These are phyloP conservation scores for Porcisia hertigi DNA, from an alignment of 208 protist species.

Conservation along the genomic window DNA sequence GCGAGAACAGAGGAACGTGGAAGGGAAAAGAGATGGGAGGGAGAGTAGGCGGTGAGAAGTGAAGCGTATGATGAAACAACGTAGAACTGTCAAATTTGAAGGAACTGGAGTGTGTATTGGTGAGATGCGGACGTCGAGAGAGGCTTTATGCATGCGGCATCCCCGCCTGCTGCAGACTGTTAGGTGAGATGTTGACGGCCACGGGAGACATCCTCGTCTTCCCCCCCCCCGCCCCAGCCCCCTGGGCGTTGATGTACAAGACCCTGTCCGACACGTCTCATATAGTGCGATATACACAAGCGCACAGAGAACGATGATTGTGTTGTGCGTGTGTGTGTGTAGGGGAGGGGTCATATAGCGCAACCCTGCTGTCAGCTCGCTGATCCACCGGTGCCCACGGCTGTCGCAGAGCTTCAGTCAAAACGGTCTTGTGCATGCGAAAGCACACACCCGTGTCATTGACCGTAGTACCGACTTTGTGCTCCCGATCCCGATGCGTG, in stretches of 20 bases:
- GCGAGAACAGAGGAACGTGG: too few relatives aligned
- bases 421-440: slow-evolving; percentile 53
- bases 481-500: slow-evolving; percentile 10
- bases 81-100: too few relatives aligned
- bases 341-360: slow-evolving; percentile 3
- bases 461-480: slow-evolving; percentile 50
- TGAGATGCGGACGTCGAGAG: background rate
- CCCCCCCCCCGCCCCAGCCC: too few relatives aligned
- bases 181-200: background rate
- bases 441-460: slow-evolving; percentile 51
- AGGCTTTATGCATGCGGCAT: background rate
- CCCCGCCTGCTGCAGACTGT: background rate
- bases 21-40: too few relatives aligned
- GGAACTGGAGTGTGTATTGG: background rate
- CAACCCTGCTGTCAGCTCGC: slow-evolving; percentile 20
- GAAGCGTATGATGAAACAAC: too few relatives aligned
- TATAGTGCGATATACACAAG: too few relatives aligned
- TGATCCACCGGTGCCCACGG: slow-evolving; percentile 44
- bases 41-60: too few relatives aligned
- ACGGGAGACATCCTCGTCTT: too few relatives aligned
- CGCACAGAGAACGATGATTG: too few relatives aligned
- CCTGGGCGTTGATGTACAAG: too few relatives aligned
- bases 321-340: too few relatives aligned
- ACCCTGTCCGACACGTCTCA: too few relatives aligned
- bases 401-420: slow-evolving; percentile 48